Percentiles rank a stretch among this genome's conserved stretches.
phyloP scores from a whole-genome alignment of 2,329 filamentous ascomycete species.

The Monosporascus sp. region DNA sequence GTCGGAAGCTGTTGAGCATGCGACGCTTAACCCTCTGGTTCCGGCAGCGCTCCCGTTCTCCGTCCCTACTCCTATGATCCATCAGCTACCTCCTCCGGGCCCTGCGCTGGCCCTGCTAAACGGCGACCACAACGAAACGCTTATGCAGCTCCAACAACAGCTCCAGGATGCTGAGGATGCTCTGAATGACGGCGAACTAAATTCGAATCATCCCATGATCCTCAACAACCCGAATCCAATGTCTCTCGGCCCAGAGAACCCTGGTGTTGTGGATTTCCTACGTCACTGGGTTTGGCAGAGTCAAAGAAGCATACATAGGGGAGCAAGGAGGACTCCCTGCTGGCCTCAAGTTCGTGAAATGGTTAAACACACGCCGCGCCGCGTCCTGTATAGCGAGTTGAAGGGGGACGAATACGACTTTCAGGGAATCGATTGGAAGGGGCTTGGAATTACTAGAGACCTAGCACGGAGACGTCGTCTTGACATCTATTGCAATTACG shows the following conservation, averaged over 20 bases:
- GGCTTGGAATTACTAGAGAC: constrained; percentile 44
- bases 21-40: background rate
- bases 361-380: constrained; percentile 9
- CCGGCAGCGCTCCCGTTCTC: too few relatives aligned
- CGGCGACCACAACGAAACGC: constrained; percentile 1
- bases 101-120: background rate
- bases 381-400: constrained; percentile 40
- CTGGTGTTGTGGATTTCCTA: constrained; percentile 44
- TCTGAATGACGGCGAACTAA: constrained; percentile 2
- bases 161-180: constrained; percentile 11
- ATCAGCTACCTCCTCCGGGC: background rate
- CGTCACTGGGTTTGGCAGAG: constrained; percentile 38
- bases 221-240: constrained; percentile 27
- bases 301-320: constrained; percentile 22
- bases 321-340: constrained; percentile 15
- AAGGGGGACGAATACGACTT: constrained; percentile 51
- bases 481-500: constrained; percentile 52
- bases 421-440: constrained; percentile 54
- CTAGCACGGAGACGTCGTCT: constrained; percentile 43
- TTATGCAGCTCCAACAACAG: constrained; percentile 4
- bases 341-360: constrained; percentile 10
- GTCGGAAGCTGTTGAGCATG: background rate
- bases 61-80: background rate
- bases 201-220: constrained; percentile 23
- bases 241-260: constrained; percentile 43